Evolutionary conservation across 2,329 filamentous ascomycete genomes (phyloP).

Genomic region (Claviceps capensis): DNA sequence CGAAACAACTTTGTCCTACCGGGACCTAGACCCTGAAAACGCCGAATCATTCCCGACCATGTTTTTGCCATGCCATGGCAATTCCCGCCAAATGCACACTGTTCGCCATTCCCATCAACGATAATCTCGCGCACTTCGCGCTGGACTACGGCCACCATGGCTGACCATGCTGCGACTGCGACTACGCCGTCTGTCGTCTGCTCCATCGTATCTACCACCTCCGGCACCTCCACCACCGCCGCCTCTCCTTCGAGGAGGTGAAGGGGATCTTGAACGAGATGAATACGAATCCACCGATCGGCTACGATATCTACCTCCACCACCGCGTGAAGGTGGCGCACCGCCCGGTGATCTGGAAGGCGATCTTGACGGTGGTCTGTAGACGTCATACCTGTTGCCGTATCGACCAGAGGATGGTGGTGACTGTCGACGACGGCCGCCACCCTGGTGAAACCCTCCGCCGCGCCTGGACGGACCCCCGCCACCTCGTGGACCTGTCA

Average conservation of each 20-base stretch:
- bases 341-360: conserved; percentile 28
- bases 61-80: not conserved
- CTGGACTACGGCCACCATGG: conserved; percentile 25
- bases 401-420: conserved; percentile 23
- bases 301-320: conserved; percentile 28
- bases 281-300: conserved; percentile 30
- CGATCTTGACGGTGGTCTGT: conserved; percentile 44
- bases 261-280: conserved; percentile 30
- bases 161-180: conserved; percentile 34
- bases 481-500: conserved; percentile 19
- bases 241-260: conserved; percentile 21
- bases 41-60: not conserved
- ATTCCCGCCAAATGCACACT: not conserved
- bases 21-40: not conserved
- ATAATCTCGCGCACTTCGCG: conserved; percentile 24
- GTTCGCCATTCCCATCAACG: conserved; percentile 12
- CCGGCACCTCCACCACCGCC: conserved; percentile 19
- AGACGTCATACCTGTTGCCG: conserved; percentile 39
- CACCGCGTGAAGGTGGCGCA: conserved; percentile 21
- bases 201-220: conserved; percentile 9
- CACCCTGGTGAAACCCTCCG: conserved; percentile 13
- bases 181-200: conserved; percentile 26
- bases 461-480: conserved; percentile 14
- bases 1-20: not conserved
- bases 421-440: conserved; percentile 24